Evolutionary conservation across 2,329 filamentous ascomycete species (phyloP), one percentile per base, ranked within the genome.

Genomic region (Monilinia aucupariae): DNA sequence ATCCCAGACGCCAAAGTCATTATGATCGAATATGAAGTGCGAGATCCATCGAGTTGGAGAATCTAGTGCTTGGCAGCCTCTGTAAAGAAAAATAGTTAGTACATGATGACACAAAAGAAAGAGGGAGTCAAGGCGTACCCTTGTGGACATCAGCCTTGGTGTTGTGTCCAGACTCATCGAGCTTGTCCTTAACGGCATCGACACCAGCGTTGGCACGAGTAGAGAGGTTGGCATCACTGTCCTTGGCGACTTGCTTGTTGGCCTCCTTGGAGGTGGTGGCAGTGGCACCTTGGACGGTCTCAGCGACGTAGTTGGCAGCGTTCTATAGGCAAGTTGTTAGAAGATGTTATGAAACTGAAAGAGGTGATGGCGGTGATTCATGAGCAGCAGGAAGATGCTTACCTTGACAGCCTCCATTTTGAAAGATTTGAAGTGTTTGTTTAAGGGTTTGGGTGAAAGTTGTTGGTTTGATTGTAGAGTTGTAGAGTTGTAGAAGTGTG

Each of bases 161-260:
- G 68, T 83, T 77, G 76, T 83, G 81, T 73, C 77, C 77, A 67
- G 68, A 64, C 78, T 84, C 76, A 66, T 82, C 76, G 48, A 79
- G 52, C 80, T 84, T 84, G 78, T 84, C 80, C 65, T 69, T 67
- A 51, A 77, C 67, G 60, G 82, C 81, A 67, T 80, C 79, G 71
- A 80, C 76, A 62, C 79, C 82, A 66, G 81, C 82, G 52, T 75
- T 76, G 71, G 77, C 77, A 67, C 82, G 81, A 71, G 77, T 77
- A 64, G 66, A 64, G 63, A 81, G 27, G 68, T 68, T 74, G 66
- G 76, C 76, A 70, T 82, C 73, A 68, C 66, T 70, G 71, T 80
- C 79, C 77, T 84, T 83, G 72, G 82, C 82, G 72, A 79, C 74
- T 41, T 71, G 73, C 80, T 84, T 84, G 81, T 84, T 84, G 78